Conservation (phyloP, 202 grass and related monocot species). For the Schoenoplectus triqueter region DNA sequence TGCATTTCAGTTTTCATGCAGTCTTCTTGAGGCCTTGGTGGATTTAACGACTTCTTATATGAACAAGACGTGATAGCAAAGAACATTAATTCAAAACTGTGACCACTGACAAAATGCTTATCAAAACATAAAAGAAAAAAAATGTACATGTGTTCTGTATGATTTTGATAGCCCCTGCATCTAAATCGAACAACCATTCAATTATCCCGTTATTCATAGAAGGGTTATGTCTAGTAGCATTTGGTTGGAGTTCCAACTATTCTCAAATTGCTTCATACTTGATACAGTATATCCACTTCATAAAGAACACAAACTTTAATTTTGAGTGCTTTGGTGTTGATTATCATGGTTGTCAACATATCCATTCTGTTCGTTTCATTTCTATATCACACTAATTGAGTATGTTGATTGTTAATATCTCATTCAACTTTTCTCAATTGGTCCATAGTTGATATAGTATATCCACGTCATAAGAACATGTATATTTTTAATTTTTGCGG, state of each 20-base stretch:
- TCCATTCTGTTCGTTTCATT: background rate
- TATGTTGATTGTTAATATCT: conserved; percentile 13
- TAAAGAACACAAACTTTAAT: background rate
- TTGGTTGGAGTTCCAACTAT: background rate
- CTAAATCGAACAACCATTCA: background rate
- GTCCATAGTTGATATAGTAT: conserved; percentile 3
- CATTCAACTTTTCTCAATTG: background rate
- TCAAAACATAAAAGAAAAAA: conserved; percentile 2
- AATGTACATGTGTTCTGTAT: conserved; percentile 1
- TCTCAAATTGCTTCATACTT: conserved; percentile 2
- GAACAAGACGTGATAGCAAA: background rate
- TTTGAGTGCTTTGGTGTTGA: background rate
- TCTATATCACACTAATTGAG: background rate
- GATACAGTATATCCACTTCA: conserved; percentile 13
- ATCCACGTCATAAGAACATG: background rate
- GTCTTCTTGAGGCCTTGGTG: background rate
- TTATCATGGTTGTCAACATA: background rate
- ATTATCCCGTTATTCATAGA: background rate
- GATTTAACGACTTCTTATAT: background rate
- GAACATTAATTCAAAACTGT: conserved; percentile 14
- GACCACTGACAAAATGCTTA: background rate
- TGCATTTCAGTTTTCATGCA: background rate
- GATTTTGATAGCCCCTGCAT: background rate
- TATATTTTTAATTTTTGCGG: background rate
- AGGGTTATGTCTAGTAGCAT: background rate